Conservation (phyloP, 2,329 filamentous ascomycete genomes). For the Monilinia aucupariae region DNA sequence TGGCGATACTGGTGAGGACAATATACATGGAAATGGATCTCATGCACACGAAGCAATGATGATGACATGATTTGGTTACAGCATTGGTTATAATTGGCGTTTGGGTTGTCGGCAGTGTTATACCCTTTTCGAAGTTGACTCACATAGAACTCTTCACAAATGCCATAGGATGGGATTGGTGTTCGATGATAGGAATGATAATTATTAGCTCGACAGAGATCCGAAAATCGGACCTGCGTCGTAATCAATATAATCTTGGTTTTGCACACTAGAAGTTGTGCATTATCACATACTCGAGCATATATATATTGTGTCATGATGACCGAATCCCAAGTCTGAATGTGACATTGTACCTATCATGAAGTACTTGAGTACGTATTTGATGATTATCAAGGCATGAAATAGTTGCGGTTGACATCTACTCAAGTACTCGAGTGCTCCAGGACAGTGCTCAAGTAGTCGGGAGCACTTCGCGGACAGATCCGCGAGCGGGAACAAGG, state of each 20-base stretch:
- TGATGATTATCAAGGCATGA: neutral
- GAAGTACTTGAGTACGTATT: too few species aligned
- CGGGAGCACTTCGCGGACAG: neutral
- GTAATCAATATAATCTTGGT: neutral
- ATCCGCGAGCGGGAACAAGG: neutral
- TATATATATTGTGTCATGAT: neutral
- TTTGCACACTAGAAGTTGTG: neutral
- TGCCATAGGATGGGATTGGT: neutral
- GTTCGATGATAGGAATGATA: neutral
- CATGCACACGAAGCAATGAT: conserved; percentile 21
- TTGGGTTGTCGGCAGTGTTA: conserved; percentile 1
- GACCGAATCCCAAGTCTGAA: too few species aligned
- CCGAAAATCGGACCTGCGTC: neutral
- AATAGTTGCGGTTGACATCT: too few species aligned
- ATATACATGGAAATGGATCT: conserved; percentile 30
- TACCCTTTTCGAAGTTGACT: conserved; percentile 9
- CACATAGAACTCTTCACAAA: conserved; percentile 1
- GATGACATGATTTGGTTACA: conserved; percentile 28
- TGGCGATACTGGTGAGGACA: conserved; percentile 24
- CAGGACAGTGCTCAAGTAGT: too few species aligned
- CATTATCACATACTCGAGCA: neutral
- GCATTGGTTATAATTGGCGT: conserved; percentile 4
- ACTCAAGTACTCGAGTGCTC: too few species aligned
- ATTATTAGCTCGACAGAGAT: neutral
- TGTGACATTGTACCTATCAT: neutral